Conservation (phyloP, 2,329 filamentous ascomycete species). For the Aciculosporium take region DNA sequence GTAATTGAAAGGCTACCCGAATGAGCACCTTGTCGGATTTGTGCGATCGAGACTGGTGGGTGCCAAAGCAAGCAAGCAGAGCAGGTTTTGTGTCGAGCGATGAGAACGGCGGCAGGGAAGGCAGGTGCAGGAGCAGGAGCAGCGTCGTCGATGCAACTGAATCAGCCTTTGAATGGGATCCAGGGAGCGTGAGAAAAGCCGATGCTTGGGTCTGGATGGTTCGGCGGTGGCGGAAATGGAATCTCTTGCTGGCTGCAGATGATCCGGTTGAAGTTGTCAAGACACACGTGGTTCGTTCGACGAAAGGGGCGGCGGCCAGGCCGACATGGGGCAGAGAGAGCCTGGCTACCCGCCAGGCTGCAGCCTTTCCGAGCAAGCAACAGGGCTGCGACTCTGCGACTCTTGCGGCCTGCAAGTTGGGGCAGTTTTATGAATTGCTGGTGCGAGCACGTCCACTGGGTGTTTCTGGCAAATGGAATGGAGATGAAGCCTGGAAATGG, state of each 20-base stretch:
- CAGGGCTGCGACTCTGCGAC: too few relatives aligned
- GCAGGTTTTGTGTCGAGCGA: neutral
- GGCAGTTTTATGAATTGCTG: too few relatives aligned
- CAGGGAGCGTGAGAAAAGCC: neutral
- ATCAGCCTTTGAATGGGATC: neutral
- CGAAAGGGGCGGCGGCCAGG: neutral
- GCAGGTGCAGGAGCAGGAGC: neutral
- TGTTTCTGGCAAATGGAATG: too few relatives aligned
- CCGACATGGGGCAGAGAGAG: neutral
- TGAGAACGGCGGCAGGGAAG: neutral
- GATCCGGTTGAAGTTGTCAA: neutral
- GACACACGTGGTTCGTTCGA: conserved; percentile 6
- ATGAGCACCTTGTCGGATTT: too few relatives aligned
- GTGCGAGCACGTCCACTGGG: too few relatives aligned
- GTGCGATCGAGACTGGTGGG: neutral
- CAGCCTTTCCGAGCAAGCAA: too few relatives aligned
- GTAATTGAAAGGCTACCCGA: too few relatives aligned
- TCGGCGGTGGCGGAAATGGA: conserved; percentile 1
- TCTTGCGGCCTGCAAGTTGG: neutral
- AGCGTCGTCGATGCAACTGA: neutral
- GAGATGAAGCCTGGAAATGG: too few relatives aligned
- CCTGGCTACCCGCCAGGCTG: neutral
- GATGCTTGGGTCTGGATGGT: conserved; percentile 1
- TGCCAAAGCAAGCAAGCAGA: neutral
- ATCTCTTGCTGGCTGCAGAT: neutral